phyloP scores from a whole-genome alignment of 1,139 yeast genomes.

The Taphrina sp. region DNA sequence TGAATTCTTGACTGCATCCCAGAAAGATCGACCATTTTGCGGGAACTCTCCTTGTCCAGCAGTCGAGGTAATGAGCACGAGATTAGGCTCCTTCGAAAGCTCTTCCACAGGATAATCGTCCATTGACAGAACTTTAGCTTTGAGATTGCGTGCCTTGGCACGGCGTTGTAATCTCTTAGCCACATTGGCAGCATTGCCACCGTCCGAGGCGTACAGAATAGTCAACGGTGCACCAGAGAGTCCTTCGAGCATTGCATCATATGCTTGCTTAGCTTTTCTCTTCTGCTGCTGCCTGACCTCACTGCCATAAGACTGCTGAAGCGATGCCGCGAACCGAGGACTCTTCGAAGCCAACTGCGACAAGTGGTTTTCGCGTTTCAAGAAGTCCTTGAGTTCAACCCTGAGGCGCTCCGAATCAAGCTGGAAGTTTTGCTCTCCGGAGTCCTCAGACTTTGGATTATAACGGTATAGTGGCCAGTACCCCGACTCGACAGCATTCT shows the following conservation, averaged over 20 bases:
- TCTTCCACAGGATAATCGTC: conserved; percentile 67
- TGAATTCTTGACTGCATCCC: conserved; percentile 74
- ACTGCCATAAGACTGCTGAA: conserved; percentile 62
- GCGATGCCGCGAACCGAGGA: conserved; percentile 75
- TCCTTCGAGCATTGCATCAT: conserved; percentile 72
- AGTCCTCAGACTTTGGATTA: conserved; percentile 57
- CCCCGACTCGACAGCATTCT: conserved; percentile 86
- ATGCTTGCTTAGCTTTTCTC: conserved; percentile 73
- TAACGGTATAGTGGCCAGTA: conserved; percentile 94
- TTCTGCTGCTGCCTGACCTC: conserved; percentile 62
- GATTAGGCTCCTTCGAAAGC: conserved; percentile 55
- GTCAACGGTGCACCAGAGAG: conserved; percentile 91
- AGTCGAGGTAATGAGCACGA: conserved; percentile 77
- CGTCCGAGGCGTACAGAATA: conserved; percentile 87
- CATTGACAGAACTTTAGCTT: conserved; percentile 55
- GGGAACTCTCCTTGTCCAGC: conserved; percentile 97
- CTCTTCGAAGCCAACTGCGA: conserved; percentile 67
- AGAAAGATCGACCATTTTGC: conserved; percentile 67
- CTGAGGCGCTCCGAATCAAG: conserved; percentile 81
- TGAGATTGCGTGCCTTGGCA: conserved; percentile 57
- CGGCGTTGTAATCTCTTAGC: conserved; percentile 64
- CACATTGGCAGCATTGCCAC: conserved; percentile 87
- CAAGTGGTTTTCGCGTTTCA: conserved; percentile 85
- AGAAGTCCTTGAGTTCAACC: conserved; percentile 70
- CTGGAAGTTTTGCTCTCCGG: conserved; percentile 55